A percentile compares a stretch with the other conserved stretches of the same genome.
Conservation (phyloP, 441 rosid species). For the Cnidoscolus chayamansa region DNA sequence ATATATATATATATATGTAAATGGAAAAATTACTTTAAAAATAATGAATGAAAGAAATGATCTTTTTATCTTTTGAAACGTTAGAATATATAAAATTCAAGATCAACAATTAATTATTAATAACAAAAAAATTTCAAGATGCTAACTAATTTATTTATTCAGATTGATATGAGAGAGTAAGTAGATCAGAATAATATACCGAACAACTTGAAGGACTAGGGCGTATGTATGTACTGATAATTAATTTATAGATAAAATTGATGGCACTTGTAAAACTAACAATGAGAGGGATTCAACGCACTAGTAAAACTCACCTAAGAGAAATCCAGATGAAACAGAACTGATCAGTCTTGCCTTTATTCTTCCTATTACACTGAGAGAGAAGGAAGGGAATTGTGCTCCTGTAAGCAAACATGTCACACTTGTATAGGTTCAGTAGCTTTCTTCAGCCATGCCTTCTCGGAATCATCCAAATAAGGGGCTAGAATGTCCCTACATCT, state of each 20-base stretch:
- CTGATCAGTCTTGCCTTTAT: background rate
- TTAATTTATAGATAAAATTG: background rate
- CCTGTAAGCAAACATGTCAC: conserved; percentile 16
- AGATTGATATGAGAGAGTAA: too few species aligned
- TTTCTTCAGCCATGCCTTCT: conserved; percentile 80
- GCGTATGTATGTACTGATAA: background rate
- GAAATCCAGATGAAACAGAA: background rate
- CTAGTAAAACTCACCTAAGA: background rate
- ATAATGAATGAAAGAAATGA: too few species aligned
- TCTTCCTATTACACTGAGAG: background rate
- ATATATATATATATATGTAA: too few species aligned
- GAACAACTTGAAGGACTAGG: background rate
- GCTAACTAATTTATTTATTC: too few species aligned
- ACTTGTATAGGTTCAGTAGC: conserved; percentile 75
- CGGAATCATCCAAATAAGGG: conserved; percentile 55
- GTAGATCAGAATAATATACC: background rate
- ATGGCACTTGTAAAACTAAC: background rate
- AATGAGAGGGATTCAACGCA: background rate
- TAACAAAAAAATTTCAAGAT: too few species aligned
- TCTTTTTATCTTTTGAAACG: too few species aligned
- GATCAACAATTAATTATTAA: too few species aligned
- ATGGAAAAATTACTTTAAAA: too few species aligned
- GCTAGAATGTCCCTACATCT: conserved; percentile 67
- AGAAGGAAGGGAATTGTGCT: background rate
- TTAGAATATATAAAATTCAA: too few species aligned